Conservation (phyloP, 2,329 filamentous ascomycete genomes). For the Niveomyces coronatus region DNA sequence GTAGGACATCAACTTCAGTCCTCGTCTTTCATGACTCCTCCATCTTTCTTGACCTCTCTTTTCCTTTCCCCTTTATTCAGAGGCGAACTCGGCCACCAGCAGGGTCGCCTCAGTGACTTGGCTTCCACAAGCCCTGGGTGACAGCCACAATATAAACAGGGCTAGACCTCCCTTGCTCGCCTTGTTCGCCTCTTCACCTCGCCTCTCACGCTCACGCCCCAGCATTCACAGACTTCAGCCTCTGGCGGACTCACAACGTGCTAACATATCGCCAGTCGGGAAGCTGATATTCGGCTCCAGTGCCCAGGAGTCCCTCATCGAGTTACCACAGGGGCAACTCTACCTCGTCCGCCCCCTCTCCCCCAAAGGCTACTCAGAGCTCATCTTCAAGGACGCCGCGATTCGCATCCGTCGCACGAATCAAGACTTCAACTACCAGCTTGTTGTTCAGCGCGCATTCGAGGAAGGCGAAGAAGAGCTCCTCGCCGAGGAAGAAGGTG, state of each 20-base stretch:
- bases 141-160: no score
- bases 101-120: no score
- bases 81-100: no score
- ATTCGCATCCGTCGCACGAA: conserved; percentile 86
- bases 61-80: neutral
- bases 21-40: neutral
- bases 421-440: conserved; percentile 94
- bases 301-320: conserved; percentile 86
- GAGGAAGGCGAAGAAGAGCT: conserved; percentile 95
- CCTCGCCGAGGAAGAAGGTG: conserved; percentile 77
- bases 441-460: conserved; percentile 91
- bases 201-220: neutral
- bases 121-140: no score
- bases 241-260: no score
- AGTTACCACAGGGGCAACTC: conserved; percentile 90
- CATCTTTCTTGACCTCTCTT: neutral
- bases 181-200: neutral
- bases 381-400: conserved; percentile 96
- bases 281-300: conserved; percentile 85
- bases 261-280: conserved; percentile 48
- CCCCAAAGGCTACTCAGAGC: conserved; percentile 94
- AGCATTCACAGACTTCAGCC: no score
- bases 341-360: conserved; percentile 93
- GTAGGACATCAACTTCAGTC: conserved; percentile 17
- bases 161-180: conserved; percentile 12